These are phyloP conservation scores for Kwoniella europaea DNA, from an alignment of 768 basidiomycete species.

Conservation along the genomic window DNA sequence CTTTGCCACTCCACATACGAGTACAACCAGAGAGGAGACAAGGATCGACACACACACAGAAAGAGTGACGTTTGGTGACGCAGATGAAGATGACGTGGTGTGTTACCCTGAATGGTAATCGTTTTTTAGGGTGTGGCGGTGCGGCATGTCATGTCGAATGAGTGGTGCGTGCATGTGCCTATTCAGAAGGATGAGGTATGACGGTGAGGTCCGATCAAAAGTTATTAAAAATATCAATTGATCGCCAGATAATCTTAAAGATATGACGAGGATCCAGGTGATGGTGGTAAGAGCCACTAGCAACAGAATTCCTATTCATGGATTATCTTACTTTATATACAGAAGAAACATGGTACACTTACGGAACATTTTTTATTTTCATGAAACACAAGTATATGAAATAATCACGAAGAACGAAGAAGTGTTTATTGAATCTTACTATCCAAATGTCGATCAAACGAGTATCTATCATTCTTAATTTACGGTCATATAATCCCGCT, in stretches of 20 bases:
- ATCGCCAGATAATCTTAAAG: neutral
- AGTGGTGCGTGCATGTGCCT: constrained; percentile 8
- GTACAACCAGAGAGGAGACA: neutral
- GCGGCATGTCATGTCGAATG: neutral
- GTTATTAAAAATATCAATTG: neutral
- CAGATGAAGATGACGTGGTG: neutral
- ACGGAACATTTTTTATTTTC: too few species aligned
- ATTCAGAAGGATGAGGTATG: neutral
- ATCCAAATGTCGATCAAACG: too few species aligned
- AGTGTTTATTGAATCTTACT: too few species aligned
- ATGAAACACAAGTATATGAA: too few species aligned
- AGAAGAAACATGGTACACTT: too few species aligned
- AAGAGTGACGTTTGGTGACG: constrained; percentile 5
- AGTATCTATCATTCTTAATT: too few species aligned
- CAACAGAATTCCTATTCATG: too few species aligned
- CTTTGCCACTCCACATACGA: neutral
- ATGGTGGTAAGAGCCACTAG: too few species aligned
- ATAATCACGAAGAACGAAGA: too few species aligned
- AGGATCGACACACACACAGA: constrained; percentile 1
- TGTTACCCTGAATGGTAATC: neutral
- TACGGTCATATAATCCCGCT: neutral
- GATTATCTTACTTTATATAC: too few species aligned
- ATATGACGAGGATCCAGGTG: neutral
- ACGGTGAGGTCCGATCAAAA: constrained; percentile 2
- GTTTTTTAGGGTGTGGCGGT: constrained; percentile 8